Conservation (phyloP, 768 basidiomycete species). For the Lactarius akahatsu region DNA sequence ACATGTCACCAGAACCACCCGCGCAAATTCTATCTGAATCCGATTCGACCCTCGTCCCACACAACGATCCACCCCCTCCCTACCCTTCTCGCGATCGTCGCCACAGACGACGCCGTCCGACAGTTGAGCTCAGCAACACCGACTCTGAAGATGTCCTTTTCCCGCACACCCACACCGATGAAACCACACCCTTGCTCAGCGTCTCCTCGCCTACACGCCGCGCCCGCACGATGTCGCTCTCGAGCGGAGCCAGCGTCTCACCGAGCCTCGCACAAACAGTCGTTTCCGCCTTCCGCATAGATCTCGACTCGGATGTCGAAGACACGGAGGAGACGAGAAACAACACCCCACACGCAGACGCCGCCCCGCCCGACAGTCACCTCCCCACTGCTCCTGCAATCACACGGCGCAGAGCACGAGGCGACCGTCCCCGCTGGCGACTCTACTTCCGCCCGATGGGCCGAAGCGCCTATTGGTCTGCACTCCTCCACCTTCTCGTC, state of each 20-base stretch:
- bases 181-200: conserved; percentile 50
- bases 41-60: conserved; percentile 5
- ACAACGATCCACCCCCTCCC: conserved; percentile 66
- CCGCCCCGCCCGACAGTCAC: conserved; percentile 9
- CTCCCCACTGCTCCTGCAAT: conserved; percentile 20
- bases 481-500: conserved; percentile 66
- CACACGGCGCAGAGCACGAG: conserved; percentile 10
- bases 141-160: conserved; percentile 35
- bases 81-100: conserved; percentile 57
- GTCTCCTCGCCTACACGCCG: conserved; percentile 34
- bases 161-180: conserved; percentile 35
- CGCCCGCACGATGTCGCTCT: conserved; percentile 55
- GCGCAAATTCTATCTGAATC: background rate
- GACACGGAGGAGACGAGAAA: conserved; percentile 31
- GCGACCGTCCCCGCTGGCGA: conserved; percentile 41
- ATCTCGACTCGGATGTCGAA: conserved; percentile 42
- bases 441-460: conserved; percentile 66
- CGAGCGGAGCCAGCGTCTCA: conserved; percentile 48
- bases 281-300: conserved; percentile 62
- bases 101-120: conserved; percentile 36
- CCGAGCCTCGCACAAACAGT: conserved; percentile 70
- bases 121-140: conserved; percentile 35
- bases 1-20: conserved; percentile 24
- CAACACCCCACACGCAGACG: conserved; percentile 12
- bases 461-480: conserved; percentile 56